These are phyloP conservation scores for Trypanosoma avium DNA, from an alignment of 208 protist species.

Conservation along the genomic window DNA sequence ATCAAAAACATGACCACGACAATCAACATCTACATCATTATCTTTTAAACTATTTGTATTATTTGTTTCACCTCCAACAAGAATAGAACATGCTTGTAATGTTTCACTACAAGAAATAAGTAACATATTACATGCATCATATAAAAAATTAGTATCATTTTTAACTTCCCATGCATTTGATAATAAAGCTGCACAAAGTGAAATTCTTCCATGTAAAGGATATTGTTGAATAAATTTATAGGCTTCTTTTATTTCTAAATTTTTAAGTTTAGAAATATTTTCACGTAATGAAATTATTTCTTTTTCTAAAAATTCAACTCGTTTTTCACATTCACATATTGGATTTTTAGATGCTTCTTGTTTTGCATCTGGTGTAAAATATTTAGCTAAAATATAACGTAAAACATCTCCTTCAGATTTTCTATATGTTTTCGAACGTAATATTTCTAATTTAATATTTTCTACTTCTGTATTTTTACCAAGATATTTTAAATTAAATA, in stretches of 20 bases:
- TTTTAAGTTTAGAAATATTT: conserved; percentile 32
- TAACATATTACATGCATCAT: conserved; percentile 37
- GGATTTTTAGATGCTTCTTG: conserved; percentile 19
- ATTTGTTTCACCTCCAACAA: conserved; percentile 25
- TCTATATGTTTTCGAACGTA: conserved; percentile 50
- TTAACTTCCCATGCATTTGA: conserved; percentile 26
- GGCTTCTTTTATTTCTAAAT: conserved; percentile 30
- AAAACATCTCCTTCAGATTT: conserved; percentile 69
- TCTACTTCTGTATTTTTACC: conserved; percentile 2
- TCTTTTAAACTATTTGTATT: neutral
- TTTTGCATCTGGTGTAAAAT: conserved; percentile 17
- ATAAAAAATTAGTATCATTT: neutral
- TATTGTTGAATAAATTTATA: conserved; percentile 55
- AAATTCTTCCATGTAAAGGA: conserved; percentile 71
- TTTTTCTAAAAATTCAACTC: conserved; percentile 12
- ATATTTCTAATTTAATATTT: conserved; percentile 30
- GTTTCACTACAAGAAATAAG: conserved; percentile 51
- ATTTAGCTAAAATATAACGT: conserved; percentile 45
- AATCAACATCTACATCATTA: conserved; percentile 68
- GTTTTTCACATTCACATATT: conserved; percentile 23
- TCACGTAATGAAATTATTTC: conserved; percentile 28
- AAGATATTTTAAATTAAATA: conserved; percentile 25
- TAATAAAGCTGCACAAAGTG: conserved; percentile 60
- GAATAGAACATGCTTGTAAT: conserved; percentile 32
- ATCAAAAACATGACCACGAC: conserved; percentile 86